phyloP scores from a whole-genome alignment of 2,329 filamentous ascomycete genomes.

The Helicocarpus griseus region DNA sequence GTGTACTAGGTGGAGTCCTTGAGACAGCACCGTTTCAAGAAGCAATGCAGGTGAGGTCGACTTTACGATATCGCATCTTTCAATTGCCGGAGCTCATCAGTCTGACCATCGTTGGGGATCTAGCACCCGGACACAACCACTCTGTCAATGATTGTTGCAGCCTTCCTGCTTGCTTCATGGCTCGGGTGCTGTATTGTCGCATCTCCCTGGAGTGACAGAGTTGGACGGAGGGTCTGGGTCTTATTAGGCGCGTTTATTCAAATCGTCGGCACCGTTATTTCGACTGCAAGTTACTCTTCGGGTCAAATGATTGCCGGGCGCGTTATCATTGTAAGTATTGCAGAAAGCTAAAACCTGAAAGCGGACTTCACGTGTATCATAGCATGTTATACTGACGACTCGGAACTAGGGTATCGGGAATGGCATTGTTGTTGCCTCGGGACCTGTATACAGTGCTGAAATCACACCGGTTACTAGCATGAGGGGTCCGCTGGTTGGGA shows the following conservation, averaged over 20 bases:
- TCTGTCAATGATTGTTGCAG: slow-evolving; percentile 22
- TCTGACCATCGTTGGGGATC: not conserved
- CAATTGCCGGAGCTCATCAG: not conserved
- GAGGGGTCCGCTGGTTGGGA: slow-evolving; percentile 21
- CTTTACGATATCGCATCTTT: not conserved
- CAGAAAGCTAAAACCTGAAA: not conserved
- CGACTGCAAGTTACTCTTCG: slow-evolving; percentile 17
- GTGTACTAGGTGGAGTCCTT: slow-evolving; percentile 25
- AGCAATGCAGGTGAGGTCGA: slow-evolving; percentile 19
- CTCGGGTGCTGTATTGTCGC: slow-evolving; percentile 20
- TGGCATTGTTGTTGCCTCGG: slow-evolving; percentile 21
- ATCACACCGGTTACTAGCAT: slow-evolving; percentile 19
- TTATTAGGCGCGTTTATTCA: slow-evolving; percentile 18
- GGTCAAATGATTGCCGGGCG: slow-evolving; percentile 22
- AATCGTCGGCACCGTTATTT: slow-evolving; percentile 23
- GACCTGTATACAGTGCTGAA: slow-evolving; percentile 23
- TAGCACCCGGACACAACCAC: slow-evolving; percentile 17
- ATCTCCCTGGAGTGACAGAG: slow-evolving; percentile 15
- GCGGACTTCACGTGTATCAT: no score
- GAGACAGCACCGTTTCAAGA: slow-evolving; percentile 21
- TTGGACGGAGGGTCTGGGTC: slow-evolving; percentile 21
- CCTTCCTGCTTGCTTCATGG: slow-evolving; percentile 23
- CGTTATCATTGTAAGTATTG: slow-evolving; percentile 16
- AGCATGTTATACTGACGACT: no score
- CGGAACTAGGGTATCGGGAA: slow-evolving; percentile 22